These are phyloP conservation scores for Trichoderma sp. DNA, from an alignment of 2,329 filamentous ascomycete species.

Conservation along the genomic window DNA sequence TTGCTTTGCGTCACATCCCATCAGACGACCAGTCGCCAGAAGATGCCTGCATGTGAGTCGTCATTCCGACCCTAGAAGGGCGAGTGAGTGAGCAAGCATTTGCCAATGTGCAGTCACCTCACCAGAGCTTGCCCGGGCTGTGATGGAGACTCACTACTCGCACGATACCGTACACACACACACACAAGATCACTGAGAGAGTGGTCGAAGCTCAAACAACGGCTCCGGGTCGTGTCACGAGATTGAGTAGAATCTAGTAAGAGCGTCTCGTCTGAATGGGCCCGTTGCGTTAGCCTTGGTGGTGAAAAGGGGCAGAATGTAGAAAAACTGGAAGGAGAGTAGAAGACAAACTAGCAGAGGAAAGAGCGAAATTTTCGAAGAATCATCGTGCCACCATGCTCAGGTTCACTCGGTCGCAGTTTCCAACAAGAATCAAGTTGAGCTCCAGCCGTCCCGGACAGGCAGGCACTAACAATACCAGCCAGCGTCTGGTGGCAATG, in stretches of 20 bases:
- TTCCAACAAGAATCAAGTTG: neutral
- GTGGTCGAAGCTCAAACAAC: neutral
- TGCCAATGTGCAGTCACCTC: constrained; percentile 20
- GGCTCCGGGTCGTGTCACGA: neutral
- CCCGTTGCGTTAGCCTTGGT: neutral
- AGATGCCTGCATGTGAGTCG: constrained; percentile 27
- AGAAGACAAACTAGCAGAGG: neutral
- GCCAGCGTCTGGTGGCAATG: neutral
- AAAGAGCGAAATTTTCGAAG: constrained; percentile 11
- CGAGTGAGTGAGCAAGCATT: constrained; percentile 13
- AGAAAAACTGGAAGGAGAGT: neutral
- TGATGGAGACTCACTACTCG: neutral
- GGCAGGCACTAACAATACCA: constrained; percentile 5
- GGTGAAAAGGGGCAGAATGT: constrained; percentile 24
- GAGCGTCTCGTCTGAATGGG: no score
- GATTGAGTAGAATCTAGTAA: neutral
- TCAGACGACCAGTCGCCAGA: constrained; percentile 24
- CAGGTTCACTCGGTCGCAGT: neutral
- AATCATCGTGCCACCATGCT: constrained; percentile 19
- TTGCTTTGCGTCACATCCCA: constrained; percentile 28
- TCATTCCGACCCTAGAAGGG: constrained; percentile 18
- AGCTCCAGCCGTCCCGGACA: constrained; percentile 23
- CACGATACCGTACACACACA: neutral
- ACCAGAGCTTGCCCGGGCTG: constrained; percentile 7
- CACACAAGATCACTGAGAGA: neutral